Base-by-base conservation (phyloP, 78 protist genomes). In the slime mould (Dictyostelium discoideum) region DNA sequence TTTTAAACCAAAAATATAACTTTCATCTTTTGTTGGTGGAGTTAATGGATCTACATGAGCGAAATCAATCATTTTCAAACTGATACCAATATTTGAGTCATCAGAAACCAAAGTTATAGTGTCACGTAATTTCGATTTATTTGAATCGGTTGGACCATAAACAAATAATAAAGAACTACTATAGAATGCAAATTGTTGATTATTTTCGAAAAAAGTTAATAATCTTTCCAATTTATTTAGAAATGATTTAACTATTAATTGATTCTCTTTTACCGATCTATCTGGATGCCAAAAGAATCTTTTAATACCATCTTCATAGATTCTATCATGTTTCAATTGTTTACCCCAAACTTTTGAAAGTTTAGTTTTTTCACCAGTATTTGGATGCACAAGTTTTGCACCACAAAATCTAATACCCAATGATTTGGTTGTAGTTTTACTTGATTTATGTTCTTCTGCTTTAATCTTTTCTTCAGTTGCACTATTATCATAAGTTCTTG, bases 1-100 rank as follows among this genome's bases (percentile, higher is more conserved):
- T 73, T 73, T 26, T 32, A 73, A 73, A 29, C 79, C 79, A 73
- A 73, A 73, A 26, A 32, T 73, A 32, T 73, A 73, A 73, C 79
- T 32, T 26, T 73, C 79, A 73, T 73, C 79, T 73, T 73, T 73
- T 32, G 20, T 13, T 73, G 37, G 79, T 32, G 79, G 79, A 26
- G 37, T 3, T 32, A 73, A 10, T 73, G 29, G 1, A 60, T 86
- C 86, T 1, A 93, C 92, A 77, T 93, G 96, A 14, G 92, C 88
- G 65, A 93, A 93, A 86, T 93, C 96, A 40, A 93, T 93, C 96
- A 93, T 93, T 54, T 87, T 84, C 29, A 93, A 39, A 22, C 50
- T 63, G 18, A 86, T 40, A 14, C 88, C 87, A 24, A 18, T 11
- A 54, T 46, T 26, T 16, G 18, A 73, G 13, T 7, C 26, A 24